A percentile compares a stretch with the other conserved stretches of the same genome.
phyloP scores from a whole-genome alignment of 1,284 basidiomycete species.

The Ceratobasidium sp. region DNA sequence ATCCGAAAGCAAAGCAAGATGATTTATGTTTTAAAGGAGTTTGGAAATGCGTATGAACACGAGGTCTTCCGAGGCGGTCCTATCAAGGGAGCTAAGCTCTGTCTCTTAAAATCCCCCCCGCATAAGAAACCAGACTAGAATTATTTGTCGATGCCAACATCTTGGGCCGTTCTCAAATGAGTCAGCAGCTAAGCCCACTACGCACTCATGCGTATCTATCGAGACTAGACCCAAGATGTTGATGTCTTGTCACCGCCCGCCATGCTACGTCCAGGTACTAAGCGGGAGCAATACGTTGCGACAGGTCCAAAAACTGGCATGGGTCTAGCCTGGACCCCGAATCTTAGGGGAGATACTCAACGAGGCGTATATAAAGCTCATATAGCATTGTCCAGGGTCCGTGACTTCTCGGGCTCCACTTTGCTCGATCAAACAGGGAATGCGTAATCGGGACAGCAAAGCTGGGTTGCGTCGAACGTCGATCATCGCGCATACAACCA shows the following conservation, averaged over 20 bases:
- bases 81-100: conserved; percentile 2
- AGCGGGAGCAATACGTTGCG: neutral
- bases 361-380: conserved; percentile 14
- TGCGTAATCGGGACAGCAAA: neutral
- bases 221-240: conserved; percentile 6
- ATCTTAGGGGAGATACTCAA: neutral
- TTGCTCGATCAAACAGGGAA: conserved; percentile 5
- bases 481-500: neutral
- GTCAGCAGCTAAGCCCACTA: conserved; percentile 1
- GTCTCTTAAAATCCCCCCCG: conserved; percentile 2
- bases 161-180: conserved; percentile 4
- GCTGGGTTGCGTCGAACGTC: neutral
- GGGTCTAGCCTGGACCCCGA: conserved; percentile 11
- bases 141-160: conserved; percentile 2
- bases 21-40: conserved; percentile 14
- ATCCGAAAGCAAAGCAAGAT: conserved; percentile 9
- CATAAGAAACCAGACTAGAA: neutral
- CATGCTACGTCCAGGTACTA: conserved; percentile 12
- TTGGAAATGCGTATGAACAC: conserved; percentile 19
- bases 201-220: no score
- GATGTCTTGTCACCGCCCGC: neutral
- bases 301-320: neutral
- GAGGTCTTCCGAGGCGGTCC: conserved; percentile 1
- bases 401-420: neutral
- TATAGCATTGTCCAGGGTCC: conserved; percentile 2